Base-by-base conservation (phyloP, 2,329 filamentous ascomycete species). In the Periglandula ipomoeae region DNA sequence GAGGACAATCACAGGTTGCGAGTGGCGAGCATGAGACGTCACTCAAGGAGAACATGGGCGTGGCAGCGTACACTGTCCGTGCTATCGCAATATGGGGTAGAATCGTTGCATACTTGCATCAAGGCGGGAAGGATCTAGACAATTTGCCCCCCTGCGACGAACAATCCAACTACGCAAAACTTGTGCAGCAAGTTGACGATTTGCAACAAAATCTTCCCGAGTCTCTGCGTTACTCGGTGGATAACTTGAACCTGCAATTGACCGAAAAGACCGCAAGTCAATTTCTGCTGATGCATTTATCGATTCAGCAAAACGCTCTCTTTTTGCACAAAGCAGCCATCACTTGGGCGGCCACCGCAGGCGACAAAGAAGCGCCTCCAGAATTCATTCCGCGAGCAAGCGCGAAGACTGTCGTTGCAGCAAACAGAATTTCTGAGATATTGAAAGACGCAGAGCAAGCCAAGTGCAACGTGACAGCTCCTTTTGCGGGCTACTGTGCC, bases 401-500 rank as follows among this genome's bases (percentile, higher is more conserved):
- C 8, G 78, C 81, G 45, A 85, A 84, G 50, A 89, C 89, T 0
- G 82, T 95, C 51, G 79, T 85, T 43, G 87, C 91, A 6, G 93
- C 93, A 4, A 89, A 88, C 60, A 81, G 84, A 54, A 93, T 97
- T 47, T 96, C 91, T 0, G 79, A 84, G 26, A 72, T 97, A 41
- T 79, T 97, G 44, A 83, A 84, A 55, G 88, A 94, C 55, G 81
- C 86, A 3, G 85, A 89, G 59, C 79, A 85, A 11, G 52, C 57
- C 2, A 61, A 65, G 22, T 83, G 91, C 61, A 82, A 85, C 51
- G 79, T 97, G 7, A 84, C 89, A 0, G 91, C 90, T 1, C 93
- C 93, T 0, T 97, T 97, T 64, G 87, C 89, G 1, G 91, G 93
- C 1, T 98, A 97, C 65, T 94, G 88, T 58, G 89, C 91, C 2